Evolutionary conservation across 768 basidiomycete species (phyloP), one percentile per base, ranked within the genome.

Genomic region (Auriscalpium microsporum): DNA sequence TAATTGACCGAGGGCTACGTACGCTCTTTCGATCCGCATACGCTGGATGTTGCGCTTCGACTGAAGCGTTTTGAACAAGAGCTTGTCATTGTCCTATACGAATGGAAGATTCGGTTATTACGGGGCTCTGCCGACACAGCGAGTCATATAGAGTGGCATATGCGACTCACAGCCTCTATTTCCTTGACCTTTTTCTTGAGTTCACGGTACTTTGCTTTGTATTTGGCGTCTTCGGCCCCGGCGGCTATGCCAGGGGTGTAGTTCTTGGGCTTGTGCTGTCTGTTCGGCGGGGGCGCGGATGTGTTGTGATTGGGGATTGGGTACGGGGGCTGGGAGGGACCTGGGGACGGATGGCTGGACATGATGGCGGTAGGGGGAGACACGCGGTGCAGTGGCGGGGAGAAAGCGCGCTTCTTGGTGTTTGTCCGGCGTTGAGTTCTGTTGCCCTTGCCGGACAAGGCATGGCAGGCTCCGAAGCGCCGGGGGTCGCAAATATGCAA

Each of bases 11-110:
- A 57, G 62, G 58, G 21, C 19, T 56, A 82, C 89, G 75, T 64
- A 92, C 90, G 89, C 88, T 74, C 90, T 77, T 71, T 93, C 90
- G 55, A 93, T 75, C 70, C 90, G 87, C 81, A 91, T 86, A 44
- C 90, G 78, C 68, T 90, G 88, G 45, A 93, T 90, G 64, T 81
- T 85, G 63, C 84, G 83, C 70, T 87, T 91, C 34, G 89, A 82
- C 66, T 84, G 77, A 33, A 89, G 73, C 38, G 90, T 81, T 68
- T 90, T 88, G 76, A 84, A 82, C 66, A 87, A 81, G 56, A 93
- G 78, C 71, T 85, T 90, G 76, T 92, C 90, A 71, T 93, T 93
- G 71, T 92, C 89, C 90, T 93, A 65, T 93, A 65, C 44, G 64
- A 16, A 28, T 28, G 28, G 28, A 28, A 28, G 5, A 28, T 28